A percentile compares a stretch with the other conserved stretches of the same genome.
Conservation (phyloP, 495 filamentous ascomycete genomes). For the Neurospora sp. region DNA sequence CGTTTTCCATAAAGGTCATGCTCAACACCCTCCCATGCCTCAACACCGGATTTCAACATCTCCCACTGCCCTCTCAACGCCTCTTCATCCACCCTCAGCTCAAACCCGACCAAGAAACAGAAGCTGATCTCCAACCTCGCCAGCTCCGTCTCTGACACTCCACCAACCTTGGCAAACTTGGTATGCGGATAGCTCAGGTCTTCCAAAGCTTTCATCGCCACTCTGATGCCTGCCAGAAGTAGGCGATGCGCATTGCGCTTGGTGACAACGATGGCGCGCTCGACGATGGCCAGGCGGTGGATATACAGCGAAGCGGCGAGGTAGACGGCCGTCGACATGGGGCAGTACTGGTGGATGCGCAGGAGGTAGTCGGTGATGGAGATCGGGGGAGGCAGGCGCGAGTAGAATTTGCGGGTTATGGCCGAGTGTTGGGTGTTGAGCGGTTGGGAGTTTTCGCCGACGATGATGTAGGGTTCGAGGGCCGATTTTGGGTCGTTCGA, state of each 20-base stretch:
- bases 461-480: slow-evolving; percentile 41
- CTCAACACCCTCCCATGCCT: slow-evolving; percentile 16
- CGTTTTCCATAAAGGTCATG: neutral
- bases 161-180: slow-evolving; percentile 80
- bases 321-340: slow-evolving; percentile 92
- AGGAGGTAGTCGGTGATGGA: slow-evolving; percentile 74
- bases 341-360: slow-evolving; percentile 82
- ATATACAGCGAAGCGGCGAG: slow-evolving; percentile 91
- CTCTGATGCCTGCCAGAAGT: slow-evolving; percentile 69
- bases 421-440: slow-evolving; percentile 62
- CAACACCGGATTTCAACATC: slow-evolving; percentile 28
- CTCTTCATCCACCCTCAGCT: slow-evolving; percentile 59
- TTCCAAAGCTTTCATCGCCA: slow-evolving; percentile 88
- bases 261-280: slow-evolving; percentile 65
- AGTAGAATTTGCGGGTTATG: slow-evolving; percentile 85
- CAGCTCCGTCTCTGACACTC: slow-evolving; percentile 78
- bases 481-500: slow-evolving; percentile 8
- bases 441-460: slow-evolving; percentile 52
- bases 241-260: slow-evolving; percentile 79
- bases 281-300: slow-evolving; percentile 62
- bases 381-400: slow-evolving; percentile 72
- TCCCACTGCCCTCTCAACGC: slow-evolving; percentile 49
- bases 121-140: slow-evolving; percentile 82
- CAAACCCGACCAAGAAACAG: slow-evolving; percentile 76
- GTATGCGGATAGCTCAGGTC: slow-evolving; percentile 78